Percentiles rank a stretch among this genome's conserved stretches.
These are phyloP conservation scores for Lasiodiplodia sp. DNA, from an alignment of 2,329 filamentous ascomycete species.

Conservation along the genomic window DNA sequence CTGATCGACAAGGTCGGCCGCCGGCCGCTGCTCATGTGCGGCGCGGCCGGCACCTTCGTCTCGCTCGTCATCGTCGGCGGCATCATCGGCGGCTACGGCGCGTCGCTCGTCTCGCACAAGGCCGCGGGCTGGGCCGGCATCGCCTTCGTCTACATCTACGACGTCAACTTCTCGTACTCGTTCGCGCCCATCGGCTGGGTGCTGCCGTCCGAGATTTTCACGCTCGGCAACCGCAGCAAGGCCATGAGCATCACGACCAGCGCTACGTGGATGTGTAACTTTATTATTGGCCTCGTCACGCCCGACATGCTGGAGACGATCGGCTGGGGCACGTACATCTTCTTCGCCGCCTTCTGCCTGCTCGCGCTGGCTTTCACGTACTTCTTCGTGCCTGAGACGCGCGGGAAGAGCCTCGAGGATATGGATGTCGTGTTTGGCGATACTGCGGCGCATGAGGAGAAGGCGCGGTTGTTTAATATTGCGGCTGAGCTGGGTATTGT, in stretches of 20 bases:
- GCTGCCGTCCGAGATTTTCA: conserved; percentile 50
- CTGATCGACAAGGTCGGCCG: conserved; percentile 63
- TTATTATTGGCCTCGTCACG: conserved; percentile 69
- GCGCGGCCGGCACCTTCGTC: conserved; percentile 59
- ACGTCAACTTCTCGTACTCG: conserved; percentile 69
- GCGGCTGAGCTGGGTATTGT: conserved; percentile 34
- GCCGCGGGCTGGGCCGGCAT: conserved; percentile 62
- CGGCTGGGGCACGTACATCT: conserved; percentile 51
- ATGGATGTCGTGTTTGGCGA: conserved; percentile 39
- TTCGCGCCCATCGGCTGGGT: conserved; percentile 81
- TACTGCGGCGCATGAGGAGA: not conserved
- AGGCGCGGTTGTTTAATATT: conserved; percentile 32
- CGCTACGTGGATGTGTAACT: conserved; percentile 67
- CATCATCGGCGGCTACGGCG: conserved; percentile 60
- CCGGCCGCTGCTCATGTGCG: conserved; percentile 58
- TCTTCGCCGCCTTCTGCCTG: conserved; percentile 47
- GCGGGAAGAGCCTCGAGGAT: conserved; percentile 42
- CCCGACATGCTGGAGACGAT: conserved; percentile 68
- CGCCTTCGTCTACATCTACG: conserved; percentile 25
- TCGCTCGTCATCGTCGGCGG: conserved; percentile 39
- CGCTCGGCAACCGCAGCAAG: conserved; percentile 56
- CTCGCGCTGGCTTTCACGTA: conserved; percentile 37
- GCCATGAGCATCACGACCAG: conserved; percentile 61
- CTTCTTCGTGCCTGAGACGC: conserved; percentile 43
- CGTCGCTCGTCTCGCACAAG: conserved; percentile 59